phyloP scores from a whole-genome alignment of 2,329 filamentous ascomycete genomes.

The Clonostachys sp. region DNA sequence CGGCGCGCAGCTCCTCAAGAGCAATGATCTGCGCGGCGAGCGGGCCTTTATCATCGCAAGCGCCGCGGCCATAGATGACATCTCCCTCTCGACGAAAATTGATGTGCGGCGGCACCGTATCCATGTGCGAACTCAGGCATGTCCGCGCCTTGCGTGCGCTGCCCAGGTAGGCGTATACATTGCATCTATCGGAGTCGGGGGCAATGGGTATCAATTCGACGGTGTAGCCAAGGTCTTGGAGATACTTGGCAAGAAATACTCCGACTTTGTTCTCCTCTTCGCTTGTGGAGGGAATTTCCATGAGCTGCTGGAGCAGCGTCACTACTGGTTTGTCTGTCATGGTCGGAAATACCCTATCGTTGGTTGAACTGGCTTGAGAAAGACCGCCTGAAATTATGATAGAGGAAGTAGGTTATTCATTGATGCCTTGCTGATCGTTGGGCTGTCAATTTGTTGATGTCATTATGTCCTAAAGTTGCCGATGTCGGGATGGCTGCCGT shows the following conservation, averaged over 20 bases:
- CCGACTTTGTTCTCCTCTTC: constrained; percentile 61
- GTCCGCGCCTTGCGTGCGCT: constrained; percentile 43
- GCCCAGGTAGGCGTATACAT: constrained; percentile 63
- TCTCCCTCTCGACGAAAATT: constrained; percentile 51
- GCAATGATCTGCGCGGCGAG: constrained; percentile 27
- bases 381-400: too few species aligned
- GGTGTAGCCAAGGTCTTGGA: constrained; percentile 37
- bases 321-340: constrained; percentile 21
- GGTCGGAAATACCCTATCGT: too few species aligned
- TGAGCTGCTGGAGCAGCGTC: constrained; percentile 66
- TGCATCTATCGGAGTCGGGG: constrained; percentile 39
- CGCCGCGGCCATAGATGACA: constrained; percentile 54
- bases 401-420: too few species aligned
- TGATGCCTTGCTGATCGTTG: too few species aligned
- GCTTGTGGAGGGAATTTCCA: constrained; percentile 64
- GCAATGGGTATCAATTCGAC: constrained; percentile 18
- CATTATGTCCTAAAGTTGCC: too few species aligned
- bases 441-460: too few species aligned
- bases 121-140: constrained; percentile 70
- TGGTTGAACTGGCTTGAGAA: too few species aligned
- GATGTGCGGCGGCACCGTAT: constrained; percentile 64
- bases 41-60: constrained; percentile 59
- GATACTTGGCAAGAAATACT: constrained; percentile 58
- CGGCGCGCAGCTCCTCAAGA: constrained; percentile 7
- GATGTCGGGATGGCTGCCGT: too few species aligned